phyloP scores from a whole-genome alignment of 108 stramenopile species.

The Fistulifera pelliculosa region DNA sequence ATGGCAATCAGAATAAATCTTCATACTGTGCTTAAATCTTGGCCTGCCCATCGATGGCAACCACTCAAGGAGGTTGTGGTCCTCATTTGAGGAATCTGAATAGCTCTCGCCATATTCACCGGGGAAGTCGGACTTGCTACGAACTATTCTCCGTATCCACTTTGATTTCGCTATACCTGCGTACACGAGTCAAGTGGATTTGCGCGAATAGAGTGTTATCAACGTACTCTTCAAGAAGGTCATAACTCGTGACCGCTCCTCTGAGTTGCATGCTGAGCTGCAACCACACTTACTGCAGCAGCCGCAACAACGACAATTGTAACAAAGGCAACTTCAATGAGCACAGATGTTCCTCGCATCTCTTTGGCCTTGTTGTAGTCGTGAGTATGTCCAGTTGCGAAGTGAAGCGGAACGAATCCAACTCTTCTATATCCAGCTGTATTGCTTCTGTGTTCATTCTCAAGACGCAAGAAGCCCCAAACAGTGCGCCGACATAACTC shows the following conservation, averaged over 20 bases:
- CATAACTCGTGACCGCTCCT: not conserved
- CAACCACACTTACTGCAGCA: conserved; percentile 61
- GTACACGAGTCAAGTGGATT: too few relatives aligned
- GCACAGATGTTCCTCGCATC: conserved; percentile 54
- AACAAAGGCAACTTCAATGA: conserved; percentile 62
- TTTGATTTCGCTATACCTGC: too few relatives aligned
- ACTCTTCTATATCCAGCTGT: conserved; percentile 74
- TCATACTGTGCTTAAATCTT: too few relatives aligned
- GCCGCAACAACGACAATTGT: conserved; percentile 48
- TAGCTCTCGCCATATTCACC: too few relatives aligned
- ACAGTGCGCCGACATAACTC: conserved; percentile 81
- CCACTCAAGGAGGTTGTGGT: too few relatives aligned
- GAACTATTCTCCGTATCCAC: too few relatives aligned
- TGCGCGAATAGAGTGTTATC: too few relatives aligned
- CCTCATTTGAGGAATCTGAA: too few relatives aligned
- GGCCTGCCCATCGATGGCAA: too few relatives aligned
- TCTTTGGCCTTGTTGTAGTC: conserved; percentile 65
- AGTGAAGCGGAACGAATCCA: conserved; percentile 82
- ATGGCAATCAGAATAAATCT: too few relatives aligned
- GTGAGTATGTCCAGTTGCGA: conserved; percentile 72
- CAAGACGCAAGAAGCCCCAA: conserved; percentile 89
- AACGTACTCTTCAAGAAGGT: too few relatives aligned
- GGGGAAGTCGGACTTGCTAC: too few relatives aligned
- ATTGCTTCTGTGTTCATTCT: conserved; percentile 83
- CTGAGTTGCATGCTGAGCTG: conserved; percentile 55